Base-by-base conservation (phyloP, 805 yeast genomes). In the Lipomyces yamanashiensis region DNA sequence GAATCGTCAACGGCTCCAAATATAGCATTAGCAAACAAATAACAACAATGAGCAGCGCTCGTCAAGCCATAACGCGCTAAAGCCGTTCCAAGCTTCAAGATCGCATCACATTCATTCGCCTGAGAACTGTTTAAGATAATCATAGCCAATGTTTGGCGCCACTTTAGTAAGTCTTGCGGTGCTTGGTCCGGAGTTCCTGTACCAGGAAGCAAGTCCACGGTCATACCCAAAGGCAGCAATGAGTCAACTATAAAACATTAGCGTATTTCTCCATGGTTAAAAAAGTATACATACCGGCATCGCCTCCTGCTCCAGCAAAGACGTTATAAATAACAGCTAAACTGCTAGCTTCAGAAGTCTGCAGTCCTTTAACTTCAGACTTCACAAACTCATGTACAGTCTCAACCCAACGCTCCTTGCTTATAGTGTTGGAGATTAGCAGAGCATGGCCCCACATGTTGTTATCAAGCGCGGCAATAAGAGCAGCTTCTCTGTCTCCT, bases 401-500 rank as follows among this genome's bases (percentile, higher is more conserved):
- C 40, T 77, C 76, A 5, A 83, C 75, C 83, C 89, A 87, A 44
- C 80, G 79, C 2, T 84, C 86, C 21, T 84, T 82, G 1, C 95
- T 88, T 34, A 85, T 77, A 17, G 90, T 74, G 64, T 87, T 82
- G 0, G 96, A 86, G 55, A 92, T 78, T 37, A 91, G 73, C 59
- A 93, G 75, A 0, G 97, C 88, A 74, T 92, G 79, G 0, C 93
- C 86, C 88, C 90, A 92, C 68, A 90, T 89, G 9, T 85, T 82
- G 58, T 84, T 82, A 1, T 82, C 78, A 19, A 92, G 73, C 0
- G 95, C 86, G 59, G 80, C 77, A 28, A 81, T 79, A 54, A 92
- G 75, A 0, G 97, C 97, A 5, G 80, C 82, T 13, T 83, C 84
- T 28, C 86, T 83, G 61, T 87, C 81, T 1, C 97, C 97, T 5